Evolutionary conservation across 148 eudicot species (phyloP).

Genomic region (Rheum nobile): DNA sequence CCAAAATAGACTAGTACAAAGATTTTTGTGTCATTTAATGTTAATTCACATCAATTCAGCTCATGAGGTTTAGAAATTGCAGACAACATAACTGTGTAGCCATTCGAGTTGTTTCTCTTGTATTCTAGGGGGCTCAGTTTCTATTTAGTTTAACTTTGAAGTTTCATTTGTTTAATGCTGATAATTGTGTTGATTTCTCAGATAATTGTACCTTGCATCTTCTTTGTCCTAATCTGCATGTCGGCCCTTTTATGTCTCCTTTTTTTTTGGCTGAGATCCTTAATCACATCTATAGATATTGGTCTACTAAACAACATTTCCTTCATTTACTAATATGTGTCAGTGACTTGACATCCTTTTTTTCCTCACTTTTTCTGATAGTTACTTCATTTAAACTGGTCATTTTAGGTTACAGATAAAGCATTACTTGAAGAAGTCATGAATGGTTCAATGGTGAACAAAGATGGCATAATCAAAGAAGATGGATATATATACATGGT

Average conservation of each 20-base stretch:
- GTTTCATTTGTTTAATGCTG: not conserved
- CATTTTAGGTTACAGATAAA: constrained; percentile 81
- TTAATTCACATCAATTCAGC: no score
- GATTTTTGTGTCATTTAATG: not conserved
- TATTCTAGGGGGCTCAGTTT: not conserved
- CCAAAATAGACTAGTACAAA: not conserved
- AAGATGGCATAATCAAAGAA: constrained; percentile 69
- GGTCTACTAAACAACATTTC: not conserved
- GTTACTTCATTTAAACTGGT: constrained; percentile 9
- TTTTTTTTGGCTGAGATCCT: not conserved
- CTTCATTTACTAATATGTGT: not conserved
- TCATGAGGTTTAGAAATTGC: not conserved
- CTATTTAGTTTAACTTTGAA: not conserved
- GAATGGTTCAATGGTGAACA: constrained; percentile 59
- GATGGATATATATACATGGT: constrained; percentile 94
- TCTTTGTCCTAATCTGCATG: not conserved
- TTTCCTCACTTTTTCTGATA: not conserved
- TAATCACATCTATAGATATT: no score
- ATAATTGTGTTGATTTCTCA: not conserved
- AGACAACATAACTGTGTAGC: not conserved
- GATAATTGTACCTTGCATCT: not conserved
- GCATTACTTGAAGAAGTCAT: constrained; percentile 66
- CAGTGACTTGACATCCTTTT: not conserved
- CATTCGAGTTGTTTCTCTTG: not conserved
- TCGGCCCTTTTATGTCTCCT: not conserved